Evolutionary conservation across 257 asterid genomes (phyloP), one percentile per base, ranked within the genome.

Genomic region (Plantago major): DNA sequence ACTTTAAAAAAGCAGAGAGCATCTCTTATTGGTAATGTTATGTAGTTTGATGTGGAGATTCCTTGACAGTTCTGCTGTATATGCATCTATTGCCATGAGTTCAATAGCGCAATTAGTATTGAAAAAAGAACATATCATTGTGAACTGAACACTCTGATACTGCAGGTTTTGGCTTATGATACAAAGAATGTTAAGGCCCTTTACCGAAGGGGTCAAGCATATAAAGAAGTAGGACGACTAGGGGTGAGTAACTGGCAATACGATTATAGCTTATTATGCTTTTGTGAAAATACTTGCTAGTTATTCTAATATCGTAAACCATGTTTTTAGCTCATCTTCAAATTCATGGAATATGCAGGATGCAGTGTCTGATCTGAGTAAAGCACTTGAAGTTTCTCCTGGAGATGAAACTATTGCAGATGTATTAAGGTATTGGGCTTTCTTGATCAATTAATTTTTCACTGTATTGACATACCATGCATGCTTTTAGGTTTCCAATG

Each of bases 161-260:
- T 74, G 55, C 81, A 93, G 99, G 97, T 89, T 67, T 74, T 93
- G 78, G 85, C 73, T 47, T 71, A 76, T 69, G 96, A 93, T 54
- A 67, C 71, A 30, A 84, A 76, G 63, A 93, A 93, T 67, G 75
- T 84, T 56, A 93, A 93, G 74, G 97, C 97, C 62, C 95, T 93
- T 56, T 93, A 89, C 74, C 87, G 97, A 59, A 83, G 95, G 69
- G 99, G 97, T 68, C 97, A 87, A 75, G 99, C 97, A 40, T 83
- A 80, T 65, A 87, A 83, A 70, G 95, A 81, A 60, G 16, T 85
- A 73, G 90, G 89, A 49, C 83, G 72, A 69, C 74, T 86, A 48
- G 79, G 71, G 74, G 99, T 93, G 77, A 74, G 97, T 73, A 60
- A 65, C 63, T 60, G 28, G 47, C 74, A 68, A 53, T 38, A 60